These are phyloP conservation scores for Aspergillus pseudoglaucus DNA, from an alignment of 2,329 filamentous ascomycete genomes.

Conservation along the genomic window DNA sequence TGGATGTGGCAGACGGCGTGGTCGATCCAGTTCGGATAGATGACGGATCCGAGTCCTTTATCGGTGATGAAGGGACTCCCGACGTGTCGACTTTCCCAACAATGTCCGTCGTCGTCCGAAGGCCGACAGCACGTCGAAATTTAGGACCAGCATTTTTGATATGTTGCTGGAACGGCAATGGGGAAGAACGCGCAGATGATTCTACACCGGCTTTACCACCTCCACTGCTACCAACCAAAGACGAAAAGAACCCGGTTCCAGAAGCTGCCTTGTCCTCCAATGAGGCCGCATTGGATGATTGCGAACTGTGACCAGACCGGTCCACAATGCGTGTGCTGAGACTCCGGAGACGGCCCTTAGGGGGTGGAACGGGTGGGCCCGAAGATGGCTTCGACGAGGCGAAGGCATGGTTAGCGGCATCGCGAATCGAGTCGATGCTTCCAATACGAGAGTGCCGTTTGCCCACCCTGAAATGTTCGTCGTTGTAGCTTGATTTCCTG, in stretches of 20 bases:
- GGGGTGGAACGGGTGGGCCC: conserved; percentile 45
- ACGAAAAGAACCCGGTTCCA: conserved; percentile 33
- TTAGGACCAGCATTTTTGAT: conserved; percentile 54
- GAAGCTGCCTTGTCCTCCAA: conserved; percentile 46
- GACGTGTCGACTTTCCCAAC: conserved; percentile 47
- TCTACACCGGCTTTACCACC: conserved; percentile 44
- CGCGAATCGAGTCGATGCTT: conserved; percentile 68
- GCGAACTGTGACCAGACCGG: conserved; percentile 33
- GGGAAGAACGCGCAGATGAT: conserved; percentile 45
- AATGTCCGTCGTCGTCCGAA: conserved; percentile 77
- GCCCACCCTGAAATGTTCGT: conserved; percentile 62
- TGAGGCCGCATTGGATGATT: conserved; percentile 49
- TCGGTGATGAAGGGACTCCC: conserved; percentile 37
- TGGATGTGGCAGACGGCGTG: conserved; percentile 55
- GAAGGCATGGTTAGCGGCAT: conserved; percentile 47
- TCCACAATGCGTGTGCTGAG: conserved; percentile 52
- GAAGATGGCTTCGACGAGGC: conserved; percentile 58
- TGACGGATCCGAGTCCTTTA: conserved; percentile 53
- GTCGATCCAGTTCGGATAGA: conserved; percentile 71
- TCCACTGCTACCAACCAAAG: conserved; percentile 30
- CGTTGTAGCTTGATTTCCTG: conserved; percentile 67
- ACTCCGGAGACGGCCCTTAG: conserved; percentile 51
- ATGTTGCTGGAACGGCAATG: conserved; percentile 39
- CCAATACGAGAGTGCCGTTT: conserved; percentile 71
- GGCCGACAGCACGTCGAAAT: conserved; percentile 58